Conservation (phyloP, 192 early-diverging fungal species). For the Dissophora globulifera region DNA sequence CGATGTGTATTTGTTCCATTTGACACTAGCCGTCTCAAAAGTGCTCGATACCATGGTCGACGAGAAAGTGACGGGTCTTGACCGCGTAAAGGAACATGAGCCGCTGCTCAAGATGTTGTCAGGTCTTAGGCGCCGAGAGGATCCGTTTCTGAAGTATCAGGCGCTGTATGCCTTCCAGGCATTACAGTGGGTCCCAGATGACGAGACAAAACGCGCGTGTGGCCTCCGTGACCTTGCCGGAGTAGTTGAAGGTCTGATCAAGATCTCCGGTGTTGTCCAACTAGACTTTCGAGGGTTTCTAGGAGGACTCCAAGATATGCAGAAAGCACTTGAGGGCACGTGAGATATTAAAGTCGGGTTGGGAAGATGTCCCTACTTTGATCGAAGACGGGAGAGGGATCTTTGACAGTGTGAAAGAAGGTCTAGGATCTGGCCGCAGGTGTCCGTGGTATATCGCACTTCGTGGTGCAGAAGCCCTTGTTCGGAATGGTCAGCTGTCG, state of each 20-base stretch:
- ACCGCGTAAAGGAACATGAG: neutral
- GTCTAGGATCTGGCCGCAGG: neutral
- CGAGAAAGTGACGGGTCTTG: neutral
- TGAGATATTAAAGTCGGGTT: neutral
- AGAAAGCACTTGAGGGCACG: neutral
- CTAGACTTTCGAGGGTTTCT: neutral
- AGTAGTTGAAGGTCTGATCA: neutral
- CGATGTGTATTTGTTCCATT: neutral
- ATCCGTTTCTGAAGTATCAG: neutral
- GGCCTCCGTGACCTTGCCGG: neutral
- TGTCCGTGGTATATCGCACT: constrained; percentile 3
- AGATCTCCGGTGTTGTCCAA: neutral
- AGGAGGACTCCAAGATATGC: constrained; percentile 1
- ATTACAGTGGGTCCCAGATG: neutral
- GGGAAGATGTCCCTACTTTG: neutral
- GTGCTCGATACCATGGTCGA: constrained; percentile 7
- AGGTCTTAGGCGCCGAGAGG: neutral
- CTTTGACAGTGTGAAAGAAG: neutral
- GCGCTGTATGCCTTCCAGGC: constrained; percentile 5
- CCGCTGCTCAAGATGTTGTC: neutral
- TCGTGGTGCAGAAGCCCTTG: neutral
- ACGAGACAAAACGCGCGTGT: neutral
- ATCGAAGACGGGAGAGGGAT: neutral
- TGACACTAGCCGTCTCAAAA: neutral
- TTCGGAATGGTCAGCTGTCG: too few species aligned